Conservation (phyloP, 352 stramenopile species). For the Blastocystis sp. region DNA sequence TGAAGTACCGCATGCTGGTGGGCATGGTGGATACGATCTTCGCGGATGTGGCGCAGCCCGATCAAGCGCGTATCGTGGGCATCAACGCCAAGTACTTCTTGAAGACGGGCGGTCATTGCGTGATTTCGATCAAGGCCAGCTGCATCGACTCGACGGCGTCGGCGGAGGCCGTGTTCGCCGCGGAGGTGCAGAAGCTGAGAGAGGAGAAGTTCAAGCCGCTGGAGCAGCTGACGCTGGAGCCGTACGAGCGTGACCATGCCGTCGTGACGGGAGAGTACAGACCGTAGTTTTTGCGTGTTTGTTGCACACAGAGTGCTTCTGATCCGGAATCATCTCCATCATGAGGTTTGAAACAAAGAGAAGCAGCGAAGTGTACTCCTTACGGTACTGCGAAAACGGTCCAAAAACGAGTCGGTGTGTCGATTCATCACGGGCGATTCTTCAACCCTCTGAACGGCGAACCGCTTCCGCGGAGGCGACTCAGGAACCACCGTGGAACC, state of each 20-base stretch:
- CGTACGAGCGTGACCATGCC: constrained; percentile 97
- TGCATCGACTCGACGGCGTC: constrained; percentile 97
- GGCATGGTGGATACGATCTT: constrained; percentile 98
- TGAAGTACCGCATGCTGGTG: constrained; percentile 98
- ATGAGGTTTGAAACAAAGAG: neutral
- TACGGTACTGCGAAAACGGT: constrained; percentile 31
- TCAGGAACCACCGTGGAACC: neutral
- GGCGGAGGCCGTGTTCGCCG: constrained; percentile 94
- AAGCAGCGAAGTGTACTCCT: neutral
- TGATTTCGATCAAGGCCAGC: constrained; percentile 98
- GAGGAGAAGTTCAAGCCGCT: constrained; percentile 95
- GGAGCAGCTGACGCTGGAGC: constrained; percentile 97
- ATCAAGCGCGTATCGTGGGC: constrained; percentile 97
- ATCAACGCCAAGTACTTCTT: constrained; percentile 98
- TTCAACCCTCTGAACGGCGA: neutral
- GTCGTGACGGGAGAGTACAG: constrained; percentile 94
- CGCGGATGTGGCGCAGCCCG: constrained; percentile 96
- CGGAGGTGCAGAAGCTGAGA: constrained; percentile 94
- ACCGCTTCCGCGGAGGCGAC: constrained; percentile 38
- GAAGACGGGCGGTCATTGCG: constrained; percentile 96
- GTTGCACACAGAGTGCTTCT: neutral
- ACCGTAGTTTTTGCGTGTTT: constrained; percentile 71
- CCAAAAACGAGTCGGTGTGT: constrained; percentile 12
- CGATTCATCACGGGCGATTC: constrained; percentile 9
- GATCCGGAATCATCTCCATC: too few species aligned